Evolutionary conservation across 768 basidiomycete genomes (phyloP), one percentile per base, ranked within the genome.

Genomic region (Kwoniella europaea): DNA sequence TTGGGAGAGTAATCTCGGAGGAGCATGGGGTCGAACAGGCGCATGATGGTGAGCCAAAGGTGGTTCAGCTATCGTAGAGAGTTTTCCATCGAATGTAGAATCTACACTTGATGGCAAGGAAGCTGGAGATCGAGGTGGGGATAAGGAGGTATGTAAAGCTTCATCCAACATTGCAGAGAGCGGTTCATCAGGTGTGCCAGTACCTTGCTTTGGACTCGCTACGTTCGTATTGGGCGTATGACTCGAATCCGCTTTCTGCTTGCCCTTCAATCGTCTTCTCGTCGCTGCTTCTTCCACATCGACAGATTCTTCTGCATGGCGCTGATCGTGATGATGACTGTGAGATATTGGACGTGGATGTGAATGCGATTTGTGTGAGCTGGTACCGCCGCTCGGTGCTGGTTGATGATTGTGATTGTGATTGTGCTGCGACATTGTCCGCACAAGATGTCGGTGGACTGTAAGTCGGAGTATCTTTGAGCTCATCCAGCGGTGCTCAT

Each of bases 21-120:
- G 79, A 3, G 46, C 68, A 57, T 50, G 60, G 20, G 54, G 68
- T 56, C 64, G n/a, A 13, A 67, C 59, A n/a, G 66, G 63, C 27
- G 60, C 54, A 13, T 76, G 72, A 68, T 76, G 68, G 69, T 78
- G 79, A 24, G 77, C 79, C 27, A 63, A 62, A 3, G 76, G 75
- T 27, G 77, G 77, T 12, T 71, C 55, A 41, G 73, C 41, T 35
- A 80, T 80, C 27, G 73, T 67, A 0, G 74, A 71, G 35, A 63
- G 35, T 27, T 41, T 29, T 16, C 42, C 59, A 20, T 68, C 65
- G 53, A 71, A 69, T 0, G 54, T 44, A 6, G 69, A 66, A 22
- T 74, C 72, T 2, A 67, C 67, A 55, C 68, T 74, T 18, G 68
- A 72, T 10, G 68, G 56, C 10, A 70, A 52, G 13, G 74, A 70